Evolutionary conservation across 78 protist genomes (phyloP).

Genomic region (Dictyostelium purpureum): DNA sequence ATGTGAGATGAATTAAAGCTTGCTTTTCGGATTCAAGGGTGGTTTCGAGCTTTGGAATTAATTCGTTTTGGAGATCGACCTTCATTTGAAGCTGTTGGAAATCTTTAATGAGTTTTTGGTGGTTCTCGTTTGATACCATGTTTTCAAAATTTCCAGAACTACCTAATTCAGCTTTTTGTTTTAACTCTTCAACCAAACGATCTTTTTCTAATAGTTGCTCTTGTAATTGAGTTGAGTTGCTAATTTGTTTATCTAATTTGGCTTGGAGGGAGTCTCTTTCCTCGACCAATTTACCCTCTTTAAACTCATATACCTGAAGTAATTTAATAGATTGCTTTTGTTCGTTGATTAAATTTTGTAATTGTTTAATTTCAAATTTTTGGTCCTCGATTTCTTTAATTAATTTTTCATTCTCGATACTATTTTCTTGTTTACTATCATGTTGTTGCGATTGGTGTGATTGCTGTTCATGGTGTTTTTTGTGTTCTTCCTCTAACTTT

Average conservation of each 20-base stretch:
- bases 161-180: not conserved
- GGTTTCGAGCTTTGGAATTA: not conserved
- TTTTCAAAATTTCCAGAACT: not conserved
- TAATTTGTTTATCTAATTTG: not conserved
- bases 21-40: conserved; percentile 5
- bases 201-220: not conserved
- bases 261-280: not conserved
- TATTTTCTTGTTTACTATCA: not conserved
- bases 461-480: no score
- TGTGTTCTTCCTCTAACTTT: not conserved
- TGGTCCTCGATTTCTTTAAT: not conserved
- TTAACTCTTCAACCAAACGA: not conserved
- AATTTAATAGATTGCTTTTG: conserved; percentile 23
- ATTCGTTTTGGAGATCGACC: not conserved
- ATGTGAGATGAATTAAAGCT: not conserved
- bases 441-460: no score
- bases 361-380: conserved; percentile 1
- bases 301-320: conserved; percentile 33
- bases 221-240: not conserved
- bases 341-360: not conserved
- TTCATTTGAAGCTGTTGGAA: not conserved
- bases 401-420: not conserved
- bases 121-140: not conserved
- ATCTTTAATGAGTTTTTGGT: not conserved
- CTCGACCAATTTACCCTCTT: conserved; percentile 25